Conservation (phyloP, 495 filamentous ascomycete genomes). For the Staphylotrichum tortipilum region DNA sequence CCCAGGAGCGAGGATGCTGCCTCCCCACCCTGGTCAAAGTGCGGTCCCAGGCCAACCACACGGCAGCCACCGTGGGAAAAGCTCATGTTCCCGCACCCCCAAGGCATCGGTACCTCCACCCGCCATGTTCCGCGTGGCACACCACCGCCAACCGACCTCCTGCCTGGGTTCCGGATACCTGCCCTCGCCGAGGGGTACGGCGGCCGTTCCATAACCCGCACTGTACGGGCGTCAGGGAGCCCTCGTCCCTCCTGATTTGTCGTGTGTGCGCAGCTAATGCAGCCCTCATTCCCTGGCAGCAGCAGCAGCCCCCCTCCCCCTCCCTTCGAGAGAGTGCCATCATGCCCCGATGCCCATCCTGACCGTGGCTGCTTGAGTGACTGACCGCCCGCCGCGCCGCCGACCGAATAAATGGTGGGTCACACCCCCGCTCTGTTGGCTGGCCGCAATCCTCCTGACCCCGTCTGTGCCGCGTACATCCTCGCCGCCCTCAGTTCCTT, state of each 20-base stretch:
- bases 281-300: conserved; percentile 7
- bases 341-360: conserved; percentile 5
- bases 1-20: neutral
- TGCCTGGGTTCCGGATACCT: conserved; percentile 1
- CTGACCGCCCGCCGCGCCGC: conserved; percentile 12
- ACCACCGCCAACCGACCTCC: conserved; percentile 1
- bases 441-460: conserved; percentile 27
- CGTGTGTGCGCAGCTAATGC: conserved; percentile 11
- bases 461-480: conserved; percentile 9
- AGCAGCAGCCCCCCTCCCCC: no score
- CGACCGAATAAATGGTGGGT: conserved; percentile 31
- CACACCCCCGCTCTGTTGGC: conserved; percentile 26
- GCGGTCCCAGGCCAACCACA: conserved; percentile 23
- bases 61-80: conserved; percentile 19
- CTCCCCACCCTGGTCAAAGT: neutral
- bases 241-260: conserved; percentile 8
- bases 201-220: neutral
- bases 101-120: conserved; percentile 1
- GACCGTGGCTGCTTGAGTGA: no score
- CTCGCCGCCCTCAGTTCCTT: conserved; percentile 3
- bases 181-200: neutral
- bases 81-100: neutral
- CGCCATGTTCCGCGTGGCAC: conserved; percentile 1
- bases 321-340: neutral
- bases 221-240: conserved; percentile 4